Conservation (phyloP, 345 rosid species). For the Eucalyptus erythrocorys region DNA sequence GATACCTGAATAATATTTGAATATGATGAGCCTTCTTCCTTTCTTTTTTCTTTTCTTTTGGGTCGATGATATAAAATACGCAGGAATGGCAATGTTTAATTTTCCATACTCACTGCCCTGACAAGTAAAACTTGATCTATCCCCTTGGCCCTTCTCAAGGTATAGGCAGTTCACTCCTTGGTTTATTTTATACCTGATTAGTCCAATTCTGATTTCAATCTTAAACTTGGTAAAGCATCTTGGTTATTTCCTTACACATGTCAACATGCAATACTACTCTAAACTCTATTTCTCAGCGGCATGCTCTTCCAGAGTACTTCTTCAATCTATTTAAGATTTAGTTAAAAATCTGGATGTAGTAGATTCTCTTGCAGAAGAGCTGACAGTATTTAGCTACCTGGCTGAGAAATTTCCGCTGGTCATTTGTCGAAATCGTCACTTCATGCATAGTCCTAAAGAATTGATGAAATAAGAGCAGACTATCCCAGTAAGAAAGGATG, state of each 20-base stretch:
- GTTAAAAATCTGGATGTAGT: neutral
- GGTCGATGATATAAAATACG: neutral
- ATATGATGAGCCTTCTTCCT: neutral
- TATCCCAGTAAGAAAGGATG: neutral
- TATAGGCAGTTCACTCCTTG: neutral
- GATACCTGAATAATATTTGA: neutral
- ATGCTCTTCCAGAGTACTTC: neutral
- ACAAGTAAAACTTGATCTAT: neutral
- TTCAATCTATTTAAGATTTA: neutral
- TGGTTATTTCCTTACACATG: neutral
- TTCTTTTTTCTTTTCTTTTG: neutral
- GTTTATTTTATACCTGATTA: neutral
- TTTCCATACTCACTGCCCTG: neutral
- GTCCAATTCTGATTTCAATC: neutral
- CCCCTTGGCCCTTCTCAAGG: neutral
- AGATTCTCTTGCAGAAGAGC: neutral
- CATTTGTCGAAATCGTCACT: constrained; percentile 56
- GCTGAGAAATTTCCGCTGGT: constrained; percentile 53
- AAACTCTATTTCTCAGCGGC: neutral
- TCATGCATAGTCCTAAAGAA: constrained; percentile 55
- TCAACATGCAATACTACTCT: neutral
- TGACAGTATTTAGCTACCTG: constrained; percentile 29
- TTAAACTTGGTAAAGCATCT: neutral
- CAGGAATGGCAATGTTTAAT: neutral
- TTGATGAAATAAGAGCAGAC: neutral